Conservation (phyloP, 805 yeast genomes). For the Starmerella etchellsii region DNA sequence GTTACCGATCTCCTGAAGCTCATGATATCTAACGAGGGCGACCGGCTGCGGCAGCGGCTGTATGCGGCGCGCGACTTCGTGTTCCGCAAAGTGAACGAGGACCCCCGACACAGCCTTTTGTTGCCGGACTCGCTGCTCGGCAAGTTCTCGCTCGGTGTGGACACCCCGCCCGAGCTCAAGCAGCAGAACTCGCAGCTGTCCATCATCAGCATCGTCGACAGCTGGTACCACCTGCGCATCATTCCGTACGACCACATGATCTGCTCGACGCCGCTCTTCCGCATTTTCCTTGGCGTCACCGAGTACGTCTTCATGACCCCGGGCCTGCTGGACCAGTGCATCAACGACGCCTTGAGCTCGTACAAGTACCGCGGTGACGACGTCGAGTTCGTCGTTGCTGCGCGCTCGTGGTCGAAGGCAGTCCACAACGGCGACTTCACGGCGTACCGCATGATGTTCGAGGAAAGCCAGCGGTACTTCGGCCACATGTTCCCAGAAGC, state of each 20-base stretch:
- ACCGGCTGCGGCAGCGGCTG: slow-evolving; percentile 47
- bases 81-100: slow-evolving; percentile 46
- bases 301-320: slow-evolving; percentile 84
- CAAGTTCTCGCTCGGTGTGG: slow-evolving; percentile 61
- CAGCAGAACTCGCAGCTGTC: slow-evolving; percentile 80
- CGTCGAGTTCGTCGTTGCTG: slow-evolving; percentile 81
- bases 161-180: slow-evolving; percentile 39
- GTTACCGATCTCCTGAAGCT: slow-evolving; percentile 71
- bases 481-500: slow-evolving; percentile 82
- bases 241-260: slow-evolving; percentile 94
- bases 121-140: slow-evolving; percentile 71
- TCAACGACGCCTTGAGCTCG: slow-evolving; percentile 56
- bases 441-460: slow-evolving; percentile 59
- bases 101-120: slow-evolving; percentile 43
- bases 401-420: slow-evolving; percentile 74
- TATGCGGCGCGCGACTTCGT: slow-evolving; percentile 58
- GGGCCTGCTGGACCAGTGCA: slow-evolving; percentile 64
- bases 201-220: slow-evolving; percentile 78
- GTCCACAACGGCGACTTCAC: slow-evolving; percentile 64
- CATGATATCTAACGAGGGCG: slow-evolving; percentile 57
- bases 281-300: slow-evolving; percentile 87
- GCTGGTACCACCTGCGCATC: slow-evolving; percentile 76
- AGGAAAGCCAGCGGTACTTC: slow-evolving; percentile 70
- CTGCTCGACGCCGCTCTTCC: slow-evolving; percentile 85
- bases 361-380: slow-evolving; percentile 74